Base-by-base conservation (phyloP, 106 monocot genomes). In the Platanthera guangdongensis region DNA sequence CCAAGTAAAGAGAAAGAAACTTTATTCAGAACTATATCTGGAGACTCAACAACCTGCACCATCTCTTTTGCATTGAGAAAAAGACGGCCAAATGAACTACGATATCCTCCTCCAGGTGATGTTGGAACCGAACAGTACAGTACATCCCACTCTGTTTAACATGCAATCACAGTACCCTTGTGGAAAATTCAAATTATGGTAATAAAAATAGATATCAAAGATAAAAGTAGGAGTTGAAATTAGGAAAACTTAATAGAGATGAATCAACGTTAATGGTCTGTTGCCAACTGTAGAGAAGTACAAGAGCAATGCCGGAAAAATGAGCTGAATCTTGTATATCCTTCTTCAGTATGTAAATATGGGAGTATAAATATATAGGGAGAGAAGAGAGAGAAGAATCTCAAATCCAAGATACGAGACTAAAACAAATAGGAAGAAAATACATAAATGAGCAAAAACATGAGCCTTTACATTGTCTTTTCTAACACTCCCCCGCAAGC, bases 21-120 rank as follows among this genome's bases (percentile, higher is more conserved):
- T 68, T 55, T 86, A 76, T 99, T 99, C 57, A 78, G 86, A 8
- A 99, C 88, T 14, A 69, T 65, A 71, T 94, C 92, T 1, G 97
- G 97, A 25, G 89, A 86, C 76, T 99, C 94, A 18, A 99, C 86
- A 32, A 77, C 81, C 83, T 99, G 97, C 75, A 94, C 73, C 97
- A 99, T 99, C 57, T 99, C 94, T 65, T 99, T 90, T 64, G 97
- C 85, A 62, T 90, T 94, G 65, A 99, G 94, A 47, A 99, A 25
- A 39, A 99, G 86, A 72, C 97, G 94, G 3, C 97, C 97, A 10
- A 94, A 47, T 15, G 87, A 57, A 47, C 92, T 99, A 28, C 97
- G 76, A 75, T 94, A 99, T 8, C 88, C 89, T 47, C 97, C 97
- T 75, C 97, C 97, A 47, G 97, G 97, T 19, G 94, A 99, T 68